These are phyloP conservation scores for Themeda triandra DNA, from an alignment of 176 grass and related monocot species.

Conservation along the genomic window DNA sequence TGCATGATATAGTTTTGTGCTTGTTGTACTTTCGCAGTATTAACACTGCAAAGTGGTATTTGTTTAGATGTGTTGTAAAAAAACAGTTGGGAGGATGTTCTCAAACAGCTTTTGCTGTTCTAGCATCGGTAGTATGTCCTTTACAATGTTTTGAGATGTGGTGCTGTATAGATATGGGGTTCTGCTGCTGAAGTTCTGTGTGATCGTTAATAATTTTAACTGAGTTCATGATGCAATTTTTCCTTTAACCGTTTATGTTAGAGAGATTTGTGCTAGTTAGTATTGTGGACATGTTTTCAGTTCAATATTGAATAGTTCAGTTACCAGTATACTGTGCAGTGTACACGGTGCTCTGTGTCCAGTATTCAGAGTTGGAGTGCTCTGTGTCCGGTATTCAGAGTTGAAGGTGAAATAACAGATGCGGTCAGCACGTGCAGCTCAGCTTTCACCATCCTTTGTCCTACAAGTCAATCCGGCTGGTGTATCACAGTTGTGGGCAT, in stretches of 20 bases:
- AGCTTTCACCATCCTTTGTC: too few relatives aligned
- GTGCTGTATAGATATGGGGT: not conserved
- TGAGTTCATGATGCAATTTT: not conserved
- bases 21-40: not conserved
- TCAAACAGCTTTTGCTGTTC: not conserved
- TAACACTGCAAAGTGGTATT: not conserved
- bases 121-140: not conserved
- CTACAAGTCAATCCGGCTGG: too few relatives aligned
- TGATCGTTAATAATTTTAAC: not conserved
- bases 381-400: not conserved
- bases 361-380: too few relatives aligned
- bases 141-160: not conserved
- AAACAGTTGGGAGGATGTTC: not conserved
- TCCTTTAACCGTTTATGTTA: not conserved
- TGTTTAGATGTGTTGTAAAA: constrained; percentile 19
- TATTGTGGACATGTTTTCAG: not conserved
- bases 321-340: not conserved
- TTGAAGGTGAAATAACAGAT: not conserved
- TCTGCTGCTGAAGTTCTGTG: not conserved
- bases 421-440: not conserved
- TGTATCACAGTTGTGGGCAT: not conserved
- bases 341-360: not conserved
- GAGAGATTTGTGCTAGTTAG: not conserved
- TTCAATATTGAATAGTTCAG: not conserved
- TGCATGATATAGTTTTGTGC: constrained; percentile 14